phyloP scores from a whole-genome alignment of 306 rosid species.

The Pachyrhizus erosus region DNA sequence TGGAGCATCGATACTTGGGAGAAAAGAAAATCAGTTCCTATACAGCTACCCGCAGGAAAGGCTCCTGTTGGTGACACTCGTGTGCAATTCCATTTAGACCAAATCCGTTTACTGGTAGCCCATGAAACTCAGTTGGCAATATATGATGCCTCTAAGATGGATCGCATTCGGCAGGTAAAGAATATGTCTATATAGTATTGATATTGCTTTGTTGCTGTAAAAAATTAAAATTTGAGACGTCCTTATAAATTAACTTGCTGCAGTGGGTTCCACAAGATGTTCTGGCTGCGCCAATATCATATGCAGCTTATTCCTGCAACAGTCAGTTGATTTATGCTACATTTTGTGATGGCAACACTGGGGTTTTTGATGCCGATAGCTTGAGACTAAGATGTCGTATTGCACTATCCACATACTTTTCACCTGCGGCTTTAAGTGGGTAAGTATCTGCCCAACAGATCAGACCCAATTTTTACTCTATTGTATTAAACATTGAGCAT shows the following conservation, averaged over 20 bases:
- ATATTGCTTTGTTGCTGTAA: background rate
- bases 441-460: conserved; percentile 43
- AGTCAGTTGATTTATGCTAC: conserved; percentile 67
- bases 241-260: conserved; percentile 41
- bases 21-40: conserved; percentile 69
- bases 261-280: conserved; percentile 89
- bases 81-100: conserved; percentile 77
- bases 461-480: background rate
- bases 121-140: conserved; percentile 81
- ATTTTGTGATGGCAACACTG: conserved; percentile 73
- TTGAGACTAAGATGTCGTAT: conserved; percentile 73
- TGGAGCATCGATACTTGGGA: conserved; percentile 92
- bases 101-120: conserved; percentile 67
- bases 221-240: background rate
- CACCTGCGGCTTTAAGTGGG: conserved; percentile 57
- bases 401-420: conserved; percentile 60
- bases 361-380: conserved; percentile 77
- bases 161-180: conserved; percentile 73
- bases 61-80: conserved; percentile 71
- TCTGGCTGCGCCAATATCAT: conserved; percentile 65
- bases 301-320: conserved; percentile 72
- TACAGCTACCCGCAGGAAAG: conserved; percentile 71
- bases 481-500: background rate
- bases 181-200: background rate
- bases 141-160: conserved; percentile 84